Evolutionary conservation across 2,329 filamentous ascomycete species (phyloP).

Genomic region (Orbilia ellipsospora): DNA sequence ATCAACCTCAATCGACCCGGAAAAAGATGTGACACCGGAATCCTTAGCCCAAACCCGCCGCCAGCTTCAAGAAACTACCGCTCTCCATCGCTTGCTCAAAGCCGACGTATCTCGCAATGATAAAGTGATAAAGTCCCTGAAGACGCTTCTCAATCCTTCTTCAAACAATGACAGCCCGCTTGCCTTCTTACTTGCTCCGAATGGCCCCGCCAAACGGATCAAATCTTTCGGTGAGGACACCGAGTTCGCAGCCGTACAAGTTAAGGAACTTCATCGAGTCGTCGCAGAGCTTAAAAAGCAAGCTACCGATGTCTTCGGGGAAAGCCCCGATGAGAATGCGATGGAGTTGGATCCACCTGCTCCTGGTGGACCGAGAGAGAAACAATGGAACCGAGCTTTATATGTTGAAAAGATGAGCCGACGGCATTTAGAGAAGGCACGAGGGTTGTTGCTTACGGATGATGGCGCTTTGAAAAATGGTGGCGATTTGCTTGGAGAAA

Average conservation of each 20-base stretch:
- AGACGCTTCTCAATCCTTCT: slow-evolving; percentile 25
- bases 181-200: slow-evolving; percentile 68
- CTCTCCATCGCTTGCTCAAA: slow-evolving; percentile 43
- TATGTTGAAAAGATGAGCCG: slow-evolving; percentile 86
- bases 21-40: slow-evolving; percentile 46
- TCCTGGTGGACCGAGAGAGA: slow-evolving; percentile 66
- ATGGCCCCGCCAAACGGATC: slow-evolving; percentile 67
- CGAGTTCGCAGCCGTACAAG: slow-evolving; percentile 82
- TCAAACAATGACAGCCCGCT: slow-evolving; percentile 62
- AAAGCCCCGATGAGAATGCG: slow-evolving; percentile 57
- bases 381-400: slow-evolving; percentile 76
- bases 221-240: slow-evolving; percentile 76
- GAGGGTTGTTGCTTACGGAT: slow-evolving; percentile 73
- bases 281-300: slow-evolving; percentile 72
- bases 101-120: slow-evolving; percentile 38
- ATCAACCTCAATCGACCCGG: slow-evolving; percentile 35
- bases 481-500: slow-evolving; percentile 54
- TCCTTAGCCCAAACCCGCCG: slow-evolving; percentile 40
- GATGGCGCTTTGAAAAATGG: slow-evolving; percentile 73
- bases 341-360: slow-evolving; percentile 60
- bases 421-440: slow-evolving; percentile 77
- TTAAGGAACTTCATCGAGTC: slow-evolving; percentile 79
- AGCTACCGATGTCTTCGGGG: slow-evolving; percentile 28
- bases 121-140: slow-evolving; percentile 29
- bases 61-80: slow-evolving; percentile 53